These are phyloP conservation scores for Globisporangium polare DNA, from an alignment of 352 stramenopile species.

Conservation along the genomic window DNA sequence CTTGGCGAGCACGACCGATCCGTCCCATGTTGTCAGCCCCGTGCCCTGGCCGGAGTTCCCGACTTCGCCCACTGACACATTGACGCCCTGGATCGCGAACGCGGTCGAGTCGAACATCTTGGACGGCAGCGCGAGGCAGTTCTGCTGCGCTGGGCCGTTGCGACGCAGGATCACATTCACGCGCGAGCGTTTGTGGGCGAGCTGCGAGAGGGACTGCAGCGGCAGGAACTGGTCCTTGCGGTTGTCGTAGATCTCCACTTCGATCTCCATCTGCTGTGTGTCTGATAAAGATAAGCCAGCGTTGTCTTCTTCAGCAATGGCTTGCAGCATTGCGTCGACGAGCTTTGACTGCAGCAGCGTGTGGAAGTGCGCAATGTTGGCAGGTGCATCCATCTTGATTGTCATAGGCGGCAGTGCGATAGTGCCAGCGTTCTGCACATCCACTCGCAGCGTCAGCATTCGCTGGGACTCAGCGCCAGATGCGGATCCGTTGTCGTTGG, in stretches of 20 bases:
- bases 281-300: background rate
- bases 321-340: background rate
- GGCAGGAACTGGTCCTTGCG: conserved; percentile 28
- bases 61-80: conserved; percentile 56
- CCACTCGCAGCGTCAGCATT: conserved; percentile 16
- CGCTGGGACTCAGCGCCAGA: background rate
- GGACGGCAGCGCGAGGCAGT: conserved; percentile 41
- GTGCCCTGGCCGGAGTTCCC: conserved; percentile 84
- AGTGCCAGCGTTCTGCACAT: conserved; percentile 14
- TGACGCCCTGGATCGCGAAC: conserved; percentile 55
- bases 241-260: conserved; percentile 38
- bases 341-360: conserved; percentile 2
- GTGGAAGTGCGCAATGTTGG: conserved; percentile 7
- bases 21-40: conserved; percentile 89
- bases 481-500: background rate
- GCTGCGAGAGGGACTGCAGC: conserved; percentile 22
- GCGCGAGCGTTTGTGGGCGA: conserved; percentile 24
- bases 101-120: conserved; percentile 49
- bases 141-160: conserved; percentile 12
- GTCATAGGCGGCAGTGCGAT: conserved; percentile 7
- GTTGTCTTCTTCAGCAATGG: background rate
- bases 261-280: conserved; percentile 18
- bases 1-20: conserved; percentile 88
- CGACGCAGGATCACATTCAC: conserved; percentile 35
- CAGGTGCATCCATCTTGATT: conserved; percentile 3